These are phyloP conservation scores for Melampsora larici-populina DNA, from an alignment of 1,284 basidiomycete genomes.

Conservation along the genomic window DNA sequence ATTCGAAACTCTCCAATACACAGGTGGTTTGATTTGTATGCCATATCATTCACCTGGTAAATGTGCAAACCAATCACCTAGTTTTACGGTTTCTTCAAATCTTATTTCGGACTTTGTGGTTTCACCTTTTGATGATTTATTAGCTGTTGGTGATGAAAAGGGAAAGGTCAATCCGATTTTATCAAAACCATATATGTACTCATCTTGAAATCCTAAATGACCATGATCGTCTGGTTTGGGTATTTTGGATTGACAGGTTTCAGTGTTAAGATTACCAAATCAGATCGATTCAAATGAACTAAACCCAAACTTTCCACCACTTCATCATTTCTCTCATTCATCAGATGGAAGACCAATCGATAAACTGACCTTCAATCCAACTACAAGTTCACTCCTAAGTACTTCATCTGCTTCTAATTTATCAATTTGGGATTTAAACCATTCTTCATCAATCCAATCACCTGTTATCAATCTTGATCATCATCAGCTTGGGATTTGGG, in stretches of 20 bases:
- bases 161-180: conserved; percentile 14
- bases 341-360: conserved; percentile 48
- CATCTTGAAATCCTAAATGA: no score
- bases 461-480: conserved; percentile 45
- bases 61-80: conserved; percentile 44
- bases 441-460: conserved; percentile 44
- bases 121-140: conserved; percentile 47
- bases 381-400: conserved; percentile 53
- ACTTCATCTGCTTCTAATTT: conserved; percentile 46
- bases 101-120: conserved; percentile 47
- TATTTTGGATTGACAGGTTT: background rate
- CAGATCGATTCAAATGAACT: background rate
- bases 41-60: conserved; percentile 48
- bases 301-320: background rate
- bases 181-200: background rate
- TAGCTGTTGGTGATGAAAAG: conserved; percentile 46
- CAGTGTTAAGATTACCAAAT: conserved; percentile 35
- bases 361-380: conserved; percentile 54
- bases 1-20: background rate
- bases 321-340: conserved; percentile 14
- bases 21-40: conserved; percentile 48
- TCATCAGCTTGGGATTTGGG: conserved; percentile 54
- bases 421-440: conserved; percentile 53
- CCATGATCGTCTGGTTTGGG: no score
- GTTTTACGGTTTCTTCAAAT: conserved; percentile 44